Percentiles rank a stretch among this genome's conserved stretches.
Conservation (phyloP, 2,329 filamentous ascomycete genomes). For the Monosporascus ibericus region DNA sequence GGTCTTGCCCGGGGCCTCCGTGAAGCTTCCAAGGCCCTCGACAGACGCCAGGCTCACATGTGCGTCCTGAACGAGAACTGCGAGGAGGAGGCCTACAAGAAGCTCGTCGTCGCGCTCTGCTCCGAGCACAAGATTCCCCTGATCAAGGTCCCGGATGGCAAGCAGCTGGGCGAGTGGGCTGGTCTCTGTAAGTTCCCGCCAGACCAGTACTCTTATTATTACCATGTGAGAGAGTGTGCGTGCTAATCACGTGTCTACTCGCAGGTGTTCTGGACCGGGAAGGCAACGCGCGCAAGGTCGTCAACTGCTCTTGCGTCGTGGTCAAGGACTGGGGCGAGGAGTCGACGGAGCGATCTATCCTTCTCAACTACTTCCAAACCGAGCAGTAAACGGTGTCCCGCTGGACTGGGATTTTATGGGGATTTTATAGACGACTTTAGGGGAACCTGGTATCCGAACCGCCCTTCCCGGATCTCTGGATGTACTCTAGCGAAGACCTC, state of each 20-base stretch:
- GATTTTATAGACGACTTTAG: slow-evolving; percentile 17
- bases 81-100: slow-evolving; percentile 99
- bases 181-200: slow-evolving; percentile 81
- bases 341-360: slow-evolving; percentile 95
- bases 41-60: slow-evolving; percentile 98
- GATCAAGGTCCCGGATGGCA: slow-evolving; percentile 99
- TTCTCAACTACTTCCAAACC: slow-evolving; percentile 99
- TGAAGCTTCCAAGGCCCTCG: slow-evolving; percentile 97
- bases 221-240: neutral
- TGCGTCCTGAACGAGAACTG: slow-evolving; percentile 99
- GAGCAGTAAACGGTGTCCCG: slow-evolving; percentile 50
- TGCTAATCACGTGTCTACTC: slow-evolving; percentile 23
- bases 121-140: slow-evolving; percentile 99
- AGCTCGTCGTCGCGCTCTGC: slow-evolving; percentile 97
- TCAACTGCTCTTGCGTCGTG: slow-evolving; percentile 99
- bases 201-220: neutral
- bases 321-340: slow-evolving; percentile 99
- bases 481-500: slow-evolving; percentile 36
- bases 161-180: slow-evolving; percentile 99
- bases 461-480: slow-evolving; percentile 18
- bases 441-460: slow-evolving; percentile 16
- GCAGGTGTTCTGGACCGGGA: slow-evolving; percentile 96
- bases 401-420: slow-evolving; percentile 25
- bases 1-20: slow-evolving; percentile 97
- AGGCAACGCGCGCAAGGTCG: slow-evolving; percentile 98